A percentile compares a stretch with the other conserved stretches of the same genome.
These are phyloP conservation scores for Populus alba DNA, from an alignment of 345 rosid genomes.

Conservation along the genomic window DNA sequence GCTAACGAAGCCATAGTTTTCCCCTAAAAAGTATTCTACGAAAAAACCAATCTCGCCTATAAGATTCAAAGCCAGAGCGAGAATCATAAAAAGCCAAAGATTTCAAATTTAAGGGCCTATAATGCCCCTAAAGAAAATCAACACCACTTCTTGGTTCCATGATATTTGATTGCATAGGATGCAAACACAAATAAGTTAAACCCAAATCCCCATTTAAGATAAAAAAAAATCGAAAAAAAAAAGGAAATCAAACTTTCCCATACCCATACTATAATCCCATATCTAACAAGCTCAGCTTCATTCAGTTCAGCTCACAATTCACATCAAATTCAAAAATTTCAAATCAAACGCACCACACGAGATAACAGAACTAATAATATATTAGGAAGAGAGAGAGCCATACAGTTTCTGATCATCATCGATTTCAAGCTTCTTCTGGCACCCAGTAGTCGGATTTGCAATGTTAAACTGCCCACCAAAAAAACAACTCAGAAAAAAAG, in stretches of 20 bases:
- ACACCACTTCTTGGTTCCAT: not conserved
- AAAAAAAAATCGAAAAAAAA: not conserved
- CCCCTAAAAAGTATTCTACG: not conserved
- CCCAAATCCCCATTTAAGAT: not conserved
- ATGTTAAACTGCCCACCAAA: constrained; percentile 18
- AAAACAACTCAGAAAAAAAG: not conserved
- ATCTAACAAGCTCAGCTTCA: not conserved
- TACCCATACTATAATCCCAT: not conserved
- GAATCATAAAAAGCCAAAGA: not conserved
- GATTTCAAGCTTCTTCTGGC: constrained; percentile 31
- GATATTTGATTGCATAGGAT: not conserved
- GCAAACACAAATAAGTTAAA: not conserved
- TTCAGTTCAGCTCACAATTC: not conserved
- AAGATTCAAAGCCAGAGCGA: not conserved
- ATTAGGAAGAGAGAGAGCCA: not conserved
- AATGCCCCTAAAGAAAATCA: not conserved
- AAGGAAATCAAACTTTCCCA: not conserved
- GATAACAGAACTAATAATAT: not conserved
- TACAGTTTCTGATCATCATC: constrained; percentile 34
- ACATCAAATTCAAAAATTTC: not conserved
- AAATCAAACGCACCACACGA: not conserved
- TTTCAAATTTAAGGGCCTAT: not conserved
- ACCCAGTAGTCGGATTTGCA: constrained; percentile 28
- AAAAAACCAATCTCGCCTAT: not conserved
- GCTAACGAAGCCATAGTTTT: not conserved